Conservation (phyloP, 768 basidiomycete species). For the Phylloporus arenicola region DNA sequence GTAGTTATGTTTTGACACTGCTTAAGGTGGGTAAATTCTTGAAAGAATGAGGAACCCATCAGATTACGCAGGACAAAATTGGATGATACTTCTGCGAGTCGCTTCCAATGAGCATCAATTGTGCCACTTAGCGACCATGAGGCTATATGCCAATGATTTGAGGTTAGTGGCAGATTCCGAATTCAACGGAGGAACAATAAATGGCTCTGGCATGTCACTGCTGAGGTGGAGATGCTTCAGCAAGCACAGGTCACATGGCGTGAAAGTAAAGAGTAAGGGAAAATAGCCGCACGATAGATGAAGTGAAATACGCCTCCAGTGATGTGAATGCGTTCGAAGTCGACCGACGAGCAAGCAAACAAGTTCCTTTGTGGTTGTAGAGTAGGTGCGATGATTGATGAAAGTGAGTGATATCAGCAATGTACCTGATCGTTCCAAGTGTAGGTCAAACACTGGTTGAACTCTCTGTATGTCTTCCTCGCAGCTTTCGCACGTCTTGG, state of each 20-base stretch:
- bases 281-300: conserved; percentile 7
- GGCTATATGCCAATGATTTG: conserved; percentile 12
- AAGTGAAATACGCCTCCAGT: conserved; percentile 10
- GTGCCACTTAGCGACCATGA: background rate
- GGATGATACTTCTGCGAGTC: conserved; percentile 10
- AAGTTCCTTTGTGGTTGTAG: conserved; percentile 1
- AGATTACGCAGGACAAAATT: background rate
- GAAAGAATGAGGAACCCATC: background rate
- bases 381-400: conserved; percentile 12
- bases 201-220: background rate
- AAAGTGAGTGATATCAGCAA: too few species aligned
- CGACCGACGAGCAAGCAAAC: conserved; percentile 10
- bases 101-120: conserved; percentile 8
- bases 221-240: conserved; percentile 9
- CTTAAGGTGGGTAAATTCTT: conserved; percentile 1
- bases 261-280: conserved; percentile 9
- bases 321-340: too few species aligned
- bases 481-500: background rate
- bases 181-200: background rate
- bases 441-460: conserved; percentile 1
- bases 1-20: conserved; percentile 16
- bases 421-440: too few species aligned
- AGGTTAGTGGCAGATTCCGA: conserved; percentile 10
- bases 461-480: conserved; percentile 2
- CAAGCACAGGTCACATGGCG: too few species aligned